phyloP scores from a whole-genome alignment of 176 grass and related monocot species.

The Pontederia paniculata region DNA sequence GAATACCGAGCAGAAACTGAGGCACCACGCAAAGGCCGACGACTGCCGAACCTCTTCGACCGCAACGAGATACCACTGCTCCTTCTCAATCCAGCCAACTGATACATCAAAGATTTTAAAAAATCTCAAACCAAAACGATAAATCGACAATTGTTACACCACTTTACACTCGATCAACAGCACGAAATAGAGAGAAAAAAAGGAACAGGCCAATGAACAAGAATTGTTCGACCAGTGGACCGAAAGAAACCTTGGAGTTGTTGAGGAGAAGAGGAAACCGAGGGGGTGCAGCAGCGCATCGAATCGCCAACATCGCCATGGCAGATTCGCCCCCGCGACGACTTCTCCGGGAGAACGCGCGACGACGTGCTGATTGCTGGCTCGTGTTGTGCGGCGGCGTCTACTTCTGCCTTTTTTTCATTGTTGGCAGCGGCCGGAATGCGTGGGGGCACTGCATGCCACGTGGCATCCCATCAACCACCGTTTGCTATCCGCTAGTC shows the following conservation, averaged over 20 bases:
- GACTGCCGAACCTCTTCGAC: slow-evolving; percentile 16
- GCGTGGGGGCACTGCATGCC: no score
- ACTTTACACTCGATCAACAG: not conserved
- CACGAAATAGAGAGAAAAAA: not conserved
- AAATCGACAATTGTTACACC: not conserved
- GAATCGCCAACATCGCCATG: slow-evolving; percentile 35
- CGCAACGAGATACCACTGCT: slow-evolving; percentile 1
- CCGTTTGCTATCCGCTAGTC: no score
- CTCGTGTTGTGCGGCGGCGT: no score
- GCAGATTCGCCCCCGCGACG: not conserved
- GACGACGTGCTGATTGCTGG: no score
- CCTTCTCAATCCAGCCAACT: slow-evolving; percentile 19
- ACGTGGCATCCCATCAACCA: no score
- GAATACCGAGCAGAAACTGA: slow-evolving; percentile 52
- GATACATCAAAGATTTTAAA: not conserved
- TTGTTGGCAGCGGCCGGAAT: no score
- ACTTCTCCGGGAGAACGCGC: no score
- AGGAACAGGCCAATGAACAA: not conserved
- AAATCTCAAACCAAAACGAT: not conserved
- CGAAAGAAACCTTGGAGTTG: slow-evolving; percentile 19
- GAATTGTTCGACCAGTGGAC: not conserved
- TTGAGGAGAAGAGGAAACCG: slow-evolving; percentile 38
- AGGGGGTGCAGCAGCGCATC: slow-evolving; percentile 14
- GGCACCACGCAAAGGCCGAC: slow-evolving; percentile 3
- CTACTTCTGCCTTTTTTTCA: no score